These are phyloP conservation scores for Fonsecaea pugnacius DNA, from an alignment of 2,329 filamentous ascomycete genomes.

Conservation along the genomic window DNA sequence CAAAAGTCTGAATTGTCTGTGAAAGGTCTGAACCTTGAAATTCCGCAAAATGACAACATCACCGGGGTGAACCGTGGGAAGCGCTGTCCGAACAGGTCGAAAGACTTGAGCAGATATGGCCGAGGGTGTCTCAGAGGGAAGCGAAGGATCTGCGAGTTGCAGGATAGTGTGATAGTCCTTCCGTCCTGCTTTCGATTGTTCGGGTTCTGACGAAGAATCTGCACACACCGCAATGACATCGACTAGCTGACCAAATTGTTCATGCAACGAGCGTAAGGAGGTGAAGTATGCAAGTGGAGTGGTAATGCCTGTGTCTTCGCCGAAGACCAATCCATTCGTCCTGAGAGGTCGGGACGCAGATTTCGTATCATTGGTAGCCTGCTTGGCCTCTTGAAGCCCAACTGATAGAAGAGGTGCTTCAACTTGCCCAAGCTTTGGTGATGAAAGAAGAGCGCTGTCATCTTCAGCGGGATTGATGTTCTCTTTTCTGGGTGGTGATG, in stretches of 20 bases:
- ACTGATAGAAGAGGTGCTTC: not conserved
- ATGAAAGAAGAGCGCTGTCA: constrained; percentile 6
- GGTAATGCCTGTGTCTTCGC: constrained; percentile 41
- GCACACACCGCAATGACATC: constrained; percentile 51
- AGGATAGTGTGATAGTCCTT: constrained; percentile 49
- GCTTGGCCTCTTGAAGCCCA: not conserved
- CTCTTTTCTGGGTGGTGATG: constrained; percentile 21
- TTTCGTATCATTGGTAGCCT: not conserved
- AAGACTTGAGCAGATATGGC: constrained; percentile 49
- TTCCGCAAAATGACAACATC: constrained; percentile 52
- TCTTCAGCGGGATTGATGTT: constrained; percentile 7
- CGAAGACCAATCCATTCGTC: not conserved
- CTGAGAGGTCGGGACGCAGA: not conserved
- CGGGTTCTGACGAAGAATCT: constrained; percentile 34
- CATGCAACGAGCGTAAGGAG: constrained; percentile 48
- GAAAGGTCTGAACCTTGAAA: constrained; percentile 50
- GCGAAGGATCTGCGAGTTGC: constrained; percentile 51
- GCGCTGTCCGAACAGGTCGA: constrained; percentile 44
- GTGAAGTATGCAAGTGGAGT: constrained; percentile 51
- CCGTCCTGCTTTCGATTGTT: constrained; percentile 44
- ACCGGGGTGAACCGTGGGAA: constrained; percentile 47
- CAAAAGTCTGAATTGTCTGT: constrained; percentile 48
- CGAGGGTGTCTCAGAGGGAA: constrained; percentile 38
- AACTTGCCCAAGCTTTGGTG: not conserved
- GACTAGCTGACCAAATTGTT: constrained; percentile 47